These are phyloP conservation scores for Aureobasidium sp. DNA, from an alignment of 2,329 filamentous ascomycete species.

Conservation along the genomic window DNA sequence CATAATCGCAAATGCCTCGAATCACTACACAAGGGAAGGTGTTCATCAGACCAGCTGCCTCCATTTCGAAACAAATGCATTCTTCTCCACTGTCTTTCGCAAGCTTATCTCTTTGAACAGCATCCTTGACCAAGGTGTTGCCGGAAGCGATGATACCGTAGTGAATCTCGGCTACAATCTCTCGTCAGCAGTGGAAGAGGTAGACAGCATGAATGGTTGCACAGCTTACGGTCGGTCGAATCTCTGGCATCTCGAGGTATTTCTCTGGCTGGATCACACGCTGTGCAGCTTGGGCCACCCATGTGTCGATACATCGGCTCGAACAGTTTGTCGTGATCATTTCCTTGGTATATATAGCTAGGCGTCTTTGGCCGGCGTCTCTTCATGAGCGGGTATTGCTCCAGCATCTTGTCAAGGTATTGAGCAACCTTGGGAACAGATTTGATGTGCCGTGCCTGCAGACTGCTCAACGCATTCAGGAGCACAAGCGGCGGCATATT, in stretches of 20 bases:
- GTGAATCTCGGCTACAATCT: constrained; percentile 22
- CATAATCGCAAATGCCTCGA: constrained; percentile 24
- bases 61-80: constrained; percentile 19
- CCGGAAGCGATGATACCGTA: constrained; percentile 36
- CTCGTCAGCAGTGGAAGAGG: too few relatives aligned
- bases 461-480: background rate
- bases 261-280: background rate
- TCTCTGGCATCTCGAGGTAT: background rate
- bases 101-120: background rate
- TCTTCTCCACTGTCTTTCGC: constrained; percentile 14
- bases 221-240: constrained; percentile 16
- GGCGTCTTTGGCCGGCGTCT: background rate
- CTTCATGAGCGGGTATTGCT: background rate
- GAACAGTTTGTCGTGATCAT: background rate
- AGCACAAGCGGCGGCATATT: constrained; percentile 9
- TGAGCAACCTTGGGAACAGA: background rate
- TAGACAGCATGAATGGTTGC: too few relatives aligned
- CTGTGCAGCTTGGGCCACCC: background rate
- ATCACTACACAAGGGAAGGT: constrained; percentile 22
- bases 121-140: constrained; percentile 22
- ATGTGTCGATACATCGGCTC: background rate
- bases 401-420: background rate
- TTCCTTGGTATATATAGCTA: background rate
- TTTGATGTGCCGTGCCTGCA: background rate
- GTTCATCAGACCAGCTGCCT: constrained; percentile 17